phyloP scores from a whole-genome alignment of 257 asterid genomes.

The Nicotiana tomentosiformis region DNA sequence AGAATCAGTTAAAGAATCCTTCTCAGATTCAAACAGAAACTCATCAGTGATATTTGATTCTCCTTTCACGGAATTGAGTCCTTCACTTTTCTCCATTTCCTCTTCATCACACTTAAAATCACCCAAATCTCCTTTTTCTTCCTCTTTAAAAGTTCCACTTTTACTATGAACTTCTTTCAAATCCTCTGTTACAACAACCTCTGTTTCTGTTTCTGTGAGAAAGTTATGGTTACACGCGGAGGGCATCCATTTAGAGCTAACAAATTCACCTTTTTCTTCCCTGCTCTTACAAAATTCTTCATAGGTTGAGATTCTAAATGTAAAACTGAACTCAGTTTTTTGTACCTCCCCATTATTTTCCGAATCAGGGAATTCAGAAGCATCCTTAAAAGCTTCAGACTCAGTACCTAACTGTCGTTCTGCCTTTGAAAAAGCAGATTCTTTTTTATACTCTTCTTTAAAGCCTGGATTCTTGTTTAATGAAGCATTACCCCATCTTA shows the following conservation, averaged over 20 bases:
- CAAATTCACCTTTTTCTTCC: conserved; percentile 16
- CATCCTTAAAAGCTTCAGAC: conserved; percentile 14
- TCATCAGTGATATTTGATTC: conserved; percentile 14
- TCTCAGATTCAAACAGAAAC: conserved; percentile 8
- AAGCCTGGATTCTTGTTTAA: not conserved
- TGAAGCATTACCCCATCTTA: conserved; percentile 16
- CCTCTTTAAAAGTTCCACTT: not conserved
- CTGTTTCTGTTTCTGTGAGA: conserved; percentile 7
- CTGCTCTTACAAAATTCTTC: conserved; percentile 48
- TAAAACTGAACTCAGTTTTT: conserved; percentile 28
- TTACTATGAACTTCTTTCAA: not conserved
- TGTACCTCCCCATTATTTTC: conserved; percentile 26
- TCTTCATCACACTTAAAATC: not conserved
- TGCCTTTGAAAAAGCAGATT: not conserved
- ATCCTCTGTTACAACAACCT: conserved; percentile 7
- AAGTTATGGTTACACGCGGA: conserved; percentile 13
- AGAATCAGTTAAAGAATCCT: conserved; percentile 21
- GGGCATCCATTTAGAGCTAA: conserved; percentile 26
- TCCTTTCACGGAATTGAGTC: not conserved
- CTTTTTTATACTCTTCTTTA: not conserved
- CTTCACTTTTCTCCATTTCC: not conserved
- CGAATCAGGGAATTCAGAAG: conserved; percentile 12
- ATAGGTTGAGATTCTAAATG: conserved; percentile 57
- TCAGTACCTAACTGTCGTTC: conserved; percentile 16
- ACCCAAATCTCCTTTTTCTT: not conserved